Base-by-base conservation (phyloP, 1,284 basidiomycete genomes). In the Sparassis latifolia region DNA sequence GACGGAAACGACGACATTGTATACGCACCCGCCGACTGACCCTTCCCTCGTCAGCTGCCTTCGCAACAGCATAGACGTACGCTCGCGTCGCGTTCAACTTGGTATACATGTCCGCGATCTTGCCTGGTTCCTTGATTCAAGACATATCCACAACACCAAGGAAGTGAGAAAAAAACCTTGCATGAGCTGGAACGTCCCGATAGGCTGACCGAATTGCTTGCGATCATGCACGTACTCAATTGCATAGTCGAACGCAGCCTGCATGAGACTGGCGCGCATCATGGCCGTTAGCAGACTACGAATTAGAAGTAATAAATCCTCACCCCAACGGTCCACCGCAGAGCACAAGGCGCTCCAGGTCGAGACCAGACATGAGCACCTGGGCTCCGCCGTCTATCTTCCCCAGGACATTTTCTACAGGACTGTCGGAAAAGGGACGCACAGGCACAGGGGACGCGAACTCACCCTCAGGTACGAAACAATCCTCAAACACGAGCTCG, bases 151-250 rank as follows among this genome's bases (percentile, higher is more conserved):
- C 30, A 31, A 33, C 4, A 3, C 20, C 2, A 29, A 3, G 12
- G 6, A 5, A 39, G 28, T 39, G 27, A 52, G 9, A 29, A 3
- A 48, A 68, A 48, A 69, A 80, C 91, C 94, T 80, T 97, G 95
- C 86, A 97, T 94, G 49, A 97, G 70, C 67, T 97, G 94, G 75
- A 97, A 97, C 35, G 87, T 86, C n/a, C 87, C 95, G 45, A 97
- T 77, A 3, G 85, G 82, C 60, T 84, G 79, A 40, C 86, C 89
- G 61, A 97, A 97, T 65, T 97, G 94, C 67, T 92, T 84, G 57
- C 94, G 79, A 53, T 94, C 84, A 66, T 97, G 94, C 5, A 93
- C 80, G 65, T 97, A 97, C 61, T 89, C 84, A 2, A 95, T 74
- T 2, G 92, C 84, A 58, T 88, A 79, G 68, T 97, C 91, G 63